Base-by-base conservation (phyloP, 2,329 filamentous ascomycete species). In the Sordariomycetes sp. region DNA sequence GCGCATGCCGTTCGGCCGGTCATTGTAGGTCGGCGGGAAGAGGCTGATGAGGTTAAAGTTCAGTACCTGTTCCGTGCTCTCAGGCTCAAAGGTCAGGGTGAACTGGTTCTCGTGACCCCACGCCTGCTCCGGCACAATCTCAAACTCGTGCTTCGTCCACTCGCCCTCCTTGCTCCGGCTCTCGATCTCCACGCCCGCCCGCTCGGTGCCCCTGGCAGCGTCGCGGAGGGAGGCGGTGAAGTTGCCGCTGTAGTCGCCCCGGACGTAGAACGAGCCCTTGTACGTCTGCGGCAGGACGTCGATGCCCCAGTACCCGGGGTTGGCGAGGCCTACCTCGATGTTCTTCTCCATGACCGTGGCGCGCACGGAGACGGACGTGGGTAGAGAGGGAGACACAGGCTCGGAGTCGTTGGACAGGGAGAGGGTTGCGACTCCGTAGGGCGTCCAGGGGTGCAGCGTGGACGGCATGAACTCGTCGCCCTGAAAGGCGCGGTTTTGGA, bases 41-140 rank as follows among this genome's bases (percentile, higher is more conserved):
- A 37, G 19, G 21, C 30, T 37, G 24, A 37, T 27, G 24, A 35
- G 33, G 25, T 30, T 35, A 26, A 35, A 29, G 9, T 20, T 21
- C 18, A 32, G 14, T 6, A 8, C 12, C 21, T 32, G 16, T 10
- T 4, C 18, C 14, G 14, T n/a, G n/a, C n/a, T n/a, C n/a, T n/a
- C n/a, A n/a, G n/a, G n/a, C n/a, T n/a, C n/a, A n/a, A n/a, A n/a
- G n/a, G n/a, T n/a, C n/a, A n/a, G n/a, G n/a, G n/a, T n/a, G n/a
- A n/a, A n/a, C n/a, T n/a, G n/a, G n/a, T n/a, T n/a, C n/a, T n/a
- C n/a, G n/a, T n/a, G n/a, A n/a, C n/a, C n/a, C n/a, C n/a, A n/a
- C n/a, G n/a, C n/a, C n/a, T n/a, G n/a, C n/a, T n/a, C n/a, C n/a
- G n/a, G n/a, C n/a, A n/a, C n/a, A n/a, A n/a, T n/a, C n/a, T n/a